Base-by-base conservation (phyloP, 2,329 filamentous ascomycete genomes). In the Pseudopithomyces maydicus region DNA sequence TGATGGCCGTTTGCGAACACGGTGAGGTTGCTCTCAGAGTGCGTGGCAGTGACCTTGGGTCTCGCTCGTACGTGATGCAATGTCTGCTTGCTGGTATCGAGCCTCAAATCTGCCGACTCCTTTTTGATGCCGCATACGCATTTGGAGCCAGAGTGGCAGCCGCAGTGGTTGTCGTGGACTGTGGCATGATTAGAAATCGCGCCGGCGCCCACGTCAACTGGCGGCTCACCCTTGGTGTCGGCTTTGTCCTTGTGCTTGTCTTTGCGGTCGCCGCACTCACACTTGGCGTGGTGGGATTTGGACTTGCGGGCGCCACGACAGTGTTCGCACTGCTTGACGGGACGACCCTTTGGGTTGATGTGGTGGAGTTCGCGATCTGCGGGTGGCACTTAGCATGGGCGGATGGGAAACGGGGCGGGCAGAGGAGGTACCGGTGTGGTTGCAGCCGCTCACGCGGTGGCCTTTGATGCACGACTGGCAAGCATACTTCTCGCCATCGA, bases 381-480 rank as follows among this genome's bases (percentile, higher is more conserved):
- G 45, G 54, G 39, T 48, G 41, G 46, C 26, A 32, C 57, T 72
- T 62, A 73, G 59, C 55, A 45, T 54, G 52, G 46, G 43, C 32
- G 46, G 64, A 69, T 69, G 71, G 62, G 17, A 35, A n/a, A 42
- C 11, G 20, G 38, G 36, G 38, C 38, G 35, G 36, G 43, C 60
- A 39, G 46, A 49, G 49, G 46, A 60, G 66, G 83, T 87, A 97
- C 93, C 92, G 77, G 87, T 86, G 79, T 99, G 95, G 78, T 94
- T 92, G 84, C 95, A 99, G 77, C 95, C 97, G 89, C 93, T 98
- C 76, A 99, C 95, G 76, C 95, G 91, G 82, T 99, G 95, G 75
- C 95, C 95, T 79, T 95, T 90, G 77, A 99, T 92, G 82, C 95
- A 99, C 81, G 93, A 93, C 82, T 96, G 91, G 84, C 94, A 98